Evolutionary conservation across 805 yeast species (phyloP), one percentile per base, ranked within the genome.

Genomic region (Saturnispora besseyi): DNA sequence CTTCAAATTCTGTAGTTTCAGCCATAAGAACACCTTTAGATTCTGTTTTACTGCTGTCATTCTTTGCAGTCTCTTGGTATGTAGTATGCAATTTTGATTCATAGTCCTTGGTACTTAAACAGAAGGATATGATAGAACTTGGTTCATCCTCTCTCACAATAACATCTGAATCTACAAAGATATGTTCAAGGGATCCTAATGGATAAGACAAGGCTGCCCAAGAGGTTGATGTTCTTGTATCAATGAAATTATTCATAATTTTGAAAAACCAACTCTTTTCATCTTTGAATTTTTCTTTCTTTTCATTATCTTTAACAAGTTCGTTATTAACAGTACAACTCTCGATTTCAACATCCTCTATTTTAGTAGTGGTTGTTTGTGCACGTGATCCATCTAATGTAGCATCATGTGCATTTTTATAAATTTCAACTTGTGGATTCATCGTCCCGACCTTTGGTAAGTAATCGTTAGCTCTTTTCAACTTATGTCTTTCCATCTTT

Each of bases 131-230:
- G 52, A 93, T 68, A 0, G 98, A 90, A 58, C 95, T 84, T 9
- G 98, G 99, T 62, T 93, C 99, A 63, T 88, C 96, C 59, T 93
- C 99, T 46, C 99, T 72, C 9, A 93, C 91, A 51, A 93, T 82
- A 21, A 93, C 96, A 63, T 87, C 88, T 7, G 95, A 87, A 61
- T 95, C 98, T 18, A 87, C 88, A 70, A 93, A 93, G 1, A 91
- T 79, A 63, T 93, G 98, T 61, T 93, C 98, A 0, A 84, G 76
- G 0, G 89, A 76, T 38, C 69, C 75, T 49, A 90, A 71, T 1
- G 98, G 96, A 65, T 89, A 90, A 18, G 78, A 83, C 32, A 93
- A 70, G 0, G 96, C 95, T 56, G 87, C 89, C 98, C 98, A 95
- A 21, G 93, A 74, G 1, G 95, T 84, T 0, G 97, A 93, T 1